A percentile compares a stretch with the other conserved stretches of the same genome.
These are phyloP conservation scores for Amborella trichopoda DNA, from an alignment of 164 flowering plant species.

Conservation along the genomic window DNA sequence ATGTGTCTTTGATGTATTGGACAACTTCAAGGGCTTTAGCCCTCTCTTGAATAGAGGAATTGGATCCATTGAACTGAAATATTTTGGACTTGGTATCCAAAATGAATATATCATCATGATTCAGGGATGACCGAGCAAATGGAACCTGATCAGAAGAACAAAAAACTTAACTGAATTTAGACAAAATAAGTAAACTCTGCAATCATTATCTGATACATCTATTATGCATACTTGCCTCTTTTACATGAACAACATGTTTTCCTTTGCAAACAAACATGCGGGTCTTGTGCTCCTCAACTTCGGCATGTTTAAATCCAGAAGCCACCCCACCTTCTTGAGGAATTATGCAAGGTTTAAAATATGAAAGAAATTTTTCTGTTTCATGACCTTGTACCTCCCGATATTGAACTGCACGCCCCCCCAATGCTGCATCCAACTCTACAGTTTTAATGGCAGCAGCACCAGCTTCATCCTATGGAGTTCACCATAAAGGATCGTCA, in stretches of 20 bases:
- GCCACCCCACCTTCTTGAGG: constrained; percentile 92
- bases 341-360: constrained; percentile 95
- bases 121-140: constrained; percentile 91
- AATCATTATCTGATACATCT: too few relatives aligned
- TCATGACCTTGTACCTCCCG: constrained; percentile 99
- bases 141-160: constrained; percentile 67
- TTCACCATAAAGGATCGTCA: not conserved
- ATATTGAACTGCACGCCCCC: constrained; percentile 99
- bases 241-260: constrained; percentile 91
- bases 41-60: constrained; percentile 96
- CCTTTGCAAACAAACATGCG: constrained; percentile 88
- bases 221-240: constrained; percentile 61
- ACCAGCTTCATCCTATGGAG: constrained; percentile 87
- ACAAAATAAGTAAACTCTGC: too few relatives aligned
- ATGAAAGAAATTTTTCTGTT: constrained; percentile 89
- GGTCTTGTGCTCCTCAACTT: constrained; percentile 59
- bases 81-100: constrained; percentile 90
- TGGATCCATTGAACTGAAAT: constrained; percentile 95
- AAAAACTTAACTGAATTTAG: too few relatives aligned
- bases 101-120: constrained; percentile 92
- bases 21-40: constrained; percentile 99
- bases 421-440: constrained; percentile 97
- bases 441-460: constrained; percentile 91
- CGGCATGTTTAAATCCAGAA: constrained; percentile 86
- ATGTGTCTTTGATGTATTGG: constrained; percentile 87